Percentiles rank a stretch among this genome's conserved stretches.
Conservation (phyloP, 2,329 filamentous ascomycete species). For the Epichloe gansuensis region DNA sequence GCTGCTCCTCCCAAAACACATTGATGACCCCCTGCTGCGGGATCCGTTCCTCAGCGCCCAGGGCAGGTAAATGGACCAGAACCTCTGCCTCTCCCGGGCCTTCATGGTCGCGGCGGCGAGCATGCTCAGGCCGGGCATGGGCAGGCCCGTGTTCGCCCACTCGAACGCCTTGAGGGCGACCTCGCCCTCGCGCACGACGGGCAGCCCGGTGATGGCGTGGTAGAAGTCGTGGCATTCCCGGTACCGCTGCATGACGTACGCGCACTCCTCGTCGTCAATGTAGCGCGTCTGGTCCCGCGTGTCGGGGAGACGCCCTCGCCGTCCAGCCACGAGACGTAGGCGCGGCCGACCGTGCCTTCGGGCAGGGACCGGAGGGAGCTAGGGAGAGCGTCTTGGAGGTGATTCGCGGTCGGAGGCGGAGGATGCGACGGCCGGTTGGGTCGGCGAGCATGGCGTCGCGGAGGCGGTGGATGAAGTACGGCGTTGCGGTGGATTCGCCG, state of each 20-base stretch:
- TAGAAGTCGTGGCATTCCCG: slow-evolving; percentile 97
- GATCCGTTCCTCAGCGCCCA: slow-evolving; percentile 85
- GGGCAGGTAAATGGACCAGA: slow-evolving; percentile 67
- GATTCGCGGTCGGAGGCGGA: slow-evolving; percentile 80
- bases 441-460: slow-evolving; percentile 81
- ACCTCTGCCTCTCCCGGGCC: slow-evolving; percentile 62
- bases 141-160: slow-evolving; percentile 85
- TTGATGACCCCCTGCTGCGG: slow-evolving; percentile 70
- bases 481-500: slow-evolving; percentile 89
- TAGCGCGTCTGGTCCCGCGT: slow-evolving; percentile 74
- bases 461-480: slow-evolving; percentile 88
- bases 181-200: slow-evolving; percentile 88
- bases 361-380: slow-evolving; percentile 60
- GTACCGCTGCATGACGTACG: slow-evolving; percentile 97
- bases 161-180: slow-evolving; percentile 97
- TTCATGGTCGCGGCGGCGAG: slow-evolving; percentile 81
- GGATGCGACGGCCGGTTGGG: slow-evolving; percentile 77
- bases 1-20: slow-evolving; percentile 93
- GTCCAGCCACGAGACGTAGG: slow-evolving; percentile 87
- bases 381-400: slow-evolving; percentile 60
- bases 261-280: slow-evolving; percentile 89
- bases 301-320: slow-evolving; percentile 88
- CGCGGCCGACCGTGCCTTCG: slow-evolving; percentile 60
- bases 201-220: slow-evolving; percentile 84
- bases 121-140: slow-evolving; percentile 85